Conservation (phyloP, 495 filamentous ascomycete species). For the Aspergillus ellipticus region DNA sequence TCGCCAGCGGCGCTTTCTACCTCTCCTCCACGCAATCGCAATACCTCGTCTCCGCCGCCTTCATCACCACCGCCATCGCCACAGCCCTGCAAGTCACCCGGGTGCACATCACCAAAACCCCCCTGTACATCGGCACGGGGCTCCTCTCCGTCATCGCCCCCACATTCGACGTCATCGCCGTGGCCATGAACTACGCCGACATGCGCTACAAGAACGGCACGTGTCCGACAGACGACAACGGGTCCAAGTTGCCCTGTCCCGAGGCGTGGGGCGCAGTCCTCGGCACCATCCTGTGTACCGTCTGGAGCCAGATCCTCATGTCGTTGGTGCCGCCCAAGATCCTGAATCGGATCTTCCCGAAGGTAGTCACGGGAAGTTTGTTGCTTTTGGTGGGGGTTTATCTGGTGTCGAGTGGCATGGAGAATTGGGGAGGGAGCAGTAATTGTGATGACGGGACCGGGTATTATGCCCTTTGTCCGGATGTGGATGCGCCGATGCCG, state of each 20-base stretch:
- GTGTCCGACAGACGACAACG: constrained; percentile 59
- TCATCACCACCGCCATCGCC: constrained; percentile 77
- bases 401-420: constrained; percentile 69
- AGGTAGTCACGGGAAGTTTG: constrained; percentile 74
- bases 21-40: constrained; percentile 53
- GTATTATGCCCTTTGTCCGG: constrained; percentile 60
- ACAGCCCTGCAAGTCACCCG: constrained; percentile 78
- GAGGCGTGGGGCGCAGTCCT: constrained; percentile 78
- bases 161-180: constrained; percentile 75
- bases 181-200: constrained; percentile 65
- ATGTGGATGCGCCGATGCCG: constrained; percentile 63
- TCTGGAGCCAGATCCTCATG: constrained; percentile 34
- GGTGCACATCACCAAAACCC: constrained; percentile 70
- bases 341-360: constrained; percentile 73
- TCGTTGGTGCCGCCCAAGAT: constrained; percentile 47
- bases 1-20: constrained; percentile 66
- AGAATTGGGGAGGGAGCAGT: constrained; percentile 74
- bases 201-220: constrained; percentile 79
- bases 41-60: constrained; percentile 78
- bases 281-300: constrained; percentile 62
- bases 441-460: constrained; percentile 54
- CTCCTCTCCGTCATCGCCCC: constrained; percentile 80
- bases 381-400: constrained; percentile 68
- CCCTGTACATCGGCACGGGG: constrained; percentile 78
- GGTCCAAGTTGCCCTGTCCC: constrained; percentile 67